Base-by-base conservation (phyloP, 1,284 basidiomycete genomes). In the Ceratobasidium sp. region DNA sequence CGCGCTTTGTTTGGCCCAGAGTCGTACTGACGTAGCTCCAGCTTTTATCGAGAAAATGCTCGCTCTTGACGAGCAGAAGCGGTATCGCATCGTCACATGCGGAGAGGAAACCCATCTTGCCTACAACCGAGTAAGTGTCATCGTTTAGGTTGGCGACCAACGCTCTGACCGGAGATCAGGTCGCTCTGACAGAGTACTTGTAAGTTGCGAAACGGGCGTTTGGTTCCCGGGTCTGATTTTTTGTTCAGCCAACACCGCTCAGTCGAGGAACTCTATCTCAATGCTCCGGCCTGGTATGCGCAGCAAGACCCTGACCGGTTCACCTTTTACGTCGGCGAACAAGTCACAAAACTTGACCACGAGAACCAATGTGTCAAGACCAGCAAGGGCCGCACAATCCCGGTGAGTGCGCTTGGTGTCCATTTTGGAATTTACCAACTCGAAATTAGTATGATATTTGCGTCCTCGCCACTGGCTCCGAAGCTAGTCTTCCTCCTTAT, bases 391-490 rank as follows among this genome's bases (percentile, higher is more conserved):
- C 85, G 88, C 27, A 81, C 82, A 27, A 75, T 75, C 30, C 41
- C 44, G 4, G 73, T 65, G 20, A 52, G 73, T 48, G 6, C 38
- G 12, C 10, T n/a, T 20, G 8, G 16, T 12, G 16, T 64, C 1
- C 14, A n/a, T 27, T n/a, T 8, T 44, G 2, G 27, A 52, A 23
- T 23, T 14, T 52, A 64, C 50, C 46, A 14, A 64, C 16, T 33
- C 6, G 33, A 33, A 68, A 86, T 92, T 48, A 83, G 52, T 94
- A 92, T 81, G 89, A 92, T 81, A 87, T 88, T 66, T 90, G 90
- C 54, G 85, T 93, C n/a, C 83, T 94, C 41, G 91, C 92, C 0
- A 94, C 93, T 0, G 93, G 93, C 1, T 93, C 92, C 0, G 87
- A 88, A 41, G 92, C 92, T 0, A 87, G 88, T 0, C 85, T 94